Percentiles rank a stretch among this genome's conserved stretches.
Evolutionary conservation across 73 alveolate species (phyloP).

Genomic region (Symbiodinium natans): DNA sequence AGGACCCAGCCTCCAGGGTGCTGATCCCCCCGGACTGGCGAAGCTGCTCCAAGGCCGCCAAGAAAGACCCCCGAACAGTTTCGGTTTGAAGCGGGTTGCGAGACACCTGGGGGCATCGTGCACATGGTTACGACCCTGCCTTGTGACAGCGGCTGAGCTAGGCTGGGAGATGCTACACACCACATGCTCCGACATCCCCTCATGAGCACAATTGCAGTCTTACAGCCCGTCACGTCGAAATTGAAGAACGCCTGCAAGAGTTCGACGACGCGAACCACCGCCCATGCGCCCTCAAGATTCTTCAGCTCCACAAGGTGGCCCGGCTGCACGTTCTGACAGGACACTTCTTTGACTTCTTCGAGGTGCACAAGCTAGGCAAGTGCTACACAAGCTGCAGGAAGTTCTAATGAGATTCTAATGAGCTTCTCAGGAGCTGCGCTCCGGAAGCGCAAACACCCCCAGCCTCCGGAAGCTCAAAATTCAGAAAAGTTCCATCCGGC

Average conservation of each 20-base stretch:
- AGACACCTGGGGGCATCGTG: constrained; percentile 28
- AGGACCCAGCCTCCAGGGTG: background rate
- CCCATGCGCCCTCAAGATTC: background rate
- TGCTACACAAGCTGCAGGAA: too few relatives aligned
- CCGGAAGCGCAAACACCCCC: background rate
- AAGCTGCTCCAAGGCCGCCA: constrained; percentile 39
- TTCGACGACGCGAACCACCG: background rate
- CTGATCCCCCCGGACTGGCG: background rate
- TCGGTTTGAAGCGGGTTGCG: constrained; percentile 32
- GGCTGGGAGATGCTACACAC: background rate
- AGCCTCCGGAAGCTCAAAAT: constrained; percentile 27
- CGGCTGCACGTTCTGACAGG: constrained; percentile 20
- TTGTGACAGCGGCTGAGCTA: background rate
- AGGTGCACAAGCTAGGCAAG: too few relatives aligned
- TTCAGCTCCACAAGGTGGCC: constrained; percentile 40
- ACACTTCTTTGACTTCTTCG: background rate
- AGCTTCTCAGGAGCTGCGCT: too few relatives aligned
- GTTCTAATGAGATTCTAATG: too few relatives aligned
- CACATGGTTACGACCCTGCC: background rate
- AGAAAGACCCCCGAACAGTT: constrained; percentile 45
- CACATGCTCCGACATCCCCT: background rate
- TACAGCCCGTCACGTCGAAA: background rate
- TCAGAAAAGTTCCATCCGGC: constrained; percentile 52
- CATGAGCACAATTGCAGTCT: background rate
- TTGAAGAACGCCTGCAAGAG: background rate